Conservation (phyloP, 169 alveolate species). For the Plasmodium adleri region DNA sequence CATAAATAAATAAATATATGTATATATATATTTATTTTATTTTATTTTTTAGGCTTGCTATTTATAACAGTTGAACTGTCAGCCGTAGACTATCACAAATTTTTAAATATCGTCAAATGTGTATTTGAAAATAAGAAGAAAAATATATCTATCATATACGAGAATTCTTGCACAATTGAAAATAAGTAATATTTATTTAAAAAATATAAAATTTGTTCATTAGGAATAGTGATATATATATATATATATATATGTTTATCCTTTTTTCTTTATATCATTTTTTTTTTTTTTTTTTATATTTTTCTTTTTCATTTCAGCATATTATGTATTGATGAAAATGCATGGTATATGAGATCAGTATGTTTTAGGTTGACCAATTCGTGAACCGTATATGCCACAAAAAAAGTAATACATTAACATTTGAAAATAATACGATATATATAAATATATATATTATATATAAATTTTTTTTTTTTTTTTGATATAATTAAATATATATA, state of each 20-base stretch:
- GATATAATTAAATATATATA: neutral
- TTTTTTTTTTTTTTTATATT: slow-evolving; percentile 6
- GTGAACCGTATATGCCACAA: neutral
- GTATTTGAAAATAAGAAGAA: slow-evolving; percentile 46
- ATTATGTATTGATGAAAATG: slow-evolving; percentile 31
- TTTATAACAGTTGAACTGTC: slow-evolving; percentile 59
- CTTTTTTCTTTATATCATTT: slow-evolving; percentile 3
- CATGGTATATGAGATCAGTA: slow-evolving; percentile 65
- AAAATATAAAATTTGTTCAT: neutral
- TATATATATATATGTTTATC: neutral
- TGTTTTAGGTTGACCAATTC: slow-evolving; percentile 23
- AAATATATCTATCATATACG: slow-evolving; percentile 43
- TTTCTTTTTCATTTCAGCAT: slow-evolving; percentile 29
- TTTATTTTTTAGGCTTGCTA: slow-evolving; percentile 21
- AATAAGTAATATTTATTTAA: slow-evolving; percentile 21
- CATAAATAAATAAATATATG: no score
- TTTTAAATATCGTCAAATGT: slow-evolving; percentile 46
- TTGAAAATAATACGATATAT: no score
- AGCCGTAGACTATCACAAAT: slow-evolving; percentile 49
- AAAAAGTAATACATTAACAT: no score
- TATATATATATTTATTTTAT: neutral
- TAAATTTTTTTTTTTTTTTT: slow-evolving; percentile 1
- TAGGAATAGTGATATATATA: neutral
- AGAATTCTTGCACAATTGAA: slow-evolving; percentile 56
- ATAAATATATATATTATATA: neutral